Conservation (phyloP, 257 asterid genomes). For the Lycium ferocissimum region DNA sequence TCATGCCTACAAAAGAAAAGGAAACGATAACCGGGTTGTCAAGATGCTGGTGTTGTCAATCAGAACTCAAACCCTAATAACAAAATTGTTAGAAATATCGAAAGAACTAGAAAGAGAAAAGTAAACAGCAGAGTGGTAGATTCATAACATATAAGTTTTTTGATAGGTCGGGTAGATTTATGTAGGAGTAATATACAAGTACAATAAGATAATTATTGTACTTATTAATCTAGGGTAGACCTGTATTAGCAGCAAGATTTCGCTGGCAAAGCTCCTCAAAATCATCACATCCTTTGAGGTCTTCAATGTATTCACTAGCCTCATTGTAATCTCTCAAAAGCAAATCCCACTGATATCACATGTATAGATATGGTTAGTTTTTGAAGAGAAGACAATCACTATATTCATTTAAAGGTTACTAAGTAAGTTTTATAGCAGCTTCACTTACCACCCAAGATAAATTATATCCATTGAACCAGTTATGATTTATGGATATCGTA, state of each 20-base stretch:
- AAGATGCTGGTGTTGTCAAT: neutral
- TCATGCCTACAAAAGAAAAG: constrained; percentile 66
- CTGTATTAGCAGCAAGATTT: constrained; percentile 96
- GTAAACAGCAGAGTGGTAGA: neutral
- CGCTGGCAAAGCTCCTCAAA: constrained; percentile 94
- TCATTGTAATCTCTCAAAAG: constrained; percentile 85
- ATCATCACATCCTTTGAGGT: constrained; percentile 87
- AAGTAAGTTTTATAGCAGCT: neutral
- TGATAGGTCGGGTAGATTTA: neutral
- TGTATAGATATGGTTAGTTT: constrained; percentile 26
- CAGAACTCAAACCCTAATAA: neutral
- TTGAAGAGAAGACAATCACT: neutral
- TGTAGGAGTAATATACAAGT: neutral
- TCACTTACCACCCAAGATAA: constrained; percentile 83
- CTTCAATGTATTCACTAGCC: constrained; percentile 83
- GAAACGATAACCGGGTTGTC: neutral
- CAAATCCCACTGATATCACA: constrained; percentile 82
- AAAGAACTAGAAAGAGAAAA: neutral
- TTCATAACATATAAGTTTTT: neutral
- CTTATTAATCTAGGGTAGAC: constrained; percentile 37
- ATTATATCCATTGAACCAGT: constrained; percentile 90
- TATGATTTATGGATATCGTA: constrained; percentile 93
- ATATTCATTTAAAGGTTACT: neutral
- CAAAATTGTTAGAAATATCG: neutral
- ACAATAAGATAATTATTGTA: constrained; percentile 1